phyloP scores from a whole-genome alignment of 345 rosid species.

The Passiflora organensis region DNA sequence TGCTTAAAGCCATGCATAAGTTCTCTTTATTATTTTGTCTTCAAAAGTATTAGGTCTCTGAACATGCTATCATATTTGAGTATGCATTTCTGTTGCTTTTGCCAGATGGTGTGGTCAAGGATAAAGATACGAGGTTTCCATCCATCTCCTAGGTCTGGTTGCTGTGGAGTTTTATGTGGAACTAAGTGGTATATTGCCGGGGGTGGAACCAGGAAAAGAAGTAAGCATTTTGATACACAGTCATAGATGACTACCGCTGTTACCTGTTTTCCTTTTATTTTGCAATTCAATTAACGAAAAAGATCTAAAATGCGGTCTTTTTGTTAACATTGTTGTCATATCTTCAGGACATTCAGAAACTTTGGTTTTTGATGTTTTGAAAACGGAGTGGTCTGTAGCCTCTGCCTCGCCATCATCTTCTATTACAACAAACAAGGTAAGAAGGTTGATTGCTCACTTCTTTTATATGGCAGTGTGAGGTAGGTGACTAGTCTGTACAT shows the following conservation, averaged over 20 bases:
- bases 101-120: constrained; percentile 94
- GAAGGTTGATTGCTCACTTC: too few relatives aligned
- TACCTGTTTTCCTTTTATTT: not conserved
- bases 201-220: constrained; percentile 93
- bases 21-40: constrained; percentile 1
- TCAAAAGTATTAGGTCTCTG: constrained; percentile 1
- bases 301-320: not conserved
- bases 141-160: constrained; percentile 92
- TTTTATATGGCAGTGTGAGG: too few relatives aligned
- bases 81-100: not conserved
- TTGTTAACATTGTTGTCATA: not conserved
- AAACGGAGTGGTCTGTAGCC: constrained; percentile 79
- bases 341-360: constrained; percentile 86
- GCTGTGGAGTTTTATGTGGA: constrained; percentile 87
- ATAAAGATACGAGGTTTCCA: constrained; percentile 86
- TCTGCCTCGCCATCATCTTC: constrained; percentile 68
- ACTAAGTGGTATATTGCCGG: constrained; percentile 95
- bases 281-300: not conserved
- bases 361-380: constrained; percentile 66
- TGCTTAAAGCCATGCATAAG: constrained; percentile 22
- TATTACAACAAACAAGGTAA: constrained; percentile 67
- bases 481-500: too few relatives aligned
- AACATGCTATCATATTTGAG: constrained; percentile 6
- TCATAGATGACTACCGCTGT: not conserved
- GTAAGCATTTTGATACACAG: constrained; percentile 40